Percentiles rank a stretch among this genome's conserved stretches.
Conservation (phyloP, 495 filamentous ascomycete genomes). For the Penicillium taxi region DNA sequence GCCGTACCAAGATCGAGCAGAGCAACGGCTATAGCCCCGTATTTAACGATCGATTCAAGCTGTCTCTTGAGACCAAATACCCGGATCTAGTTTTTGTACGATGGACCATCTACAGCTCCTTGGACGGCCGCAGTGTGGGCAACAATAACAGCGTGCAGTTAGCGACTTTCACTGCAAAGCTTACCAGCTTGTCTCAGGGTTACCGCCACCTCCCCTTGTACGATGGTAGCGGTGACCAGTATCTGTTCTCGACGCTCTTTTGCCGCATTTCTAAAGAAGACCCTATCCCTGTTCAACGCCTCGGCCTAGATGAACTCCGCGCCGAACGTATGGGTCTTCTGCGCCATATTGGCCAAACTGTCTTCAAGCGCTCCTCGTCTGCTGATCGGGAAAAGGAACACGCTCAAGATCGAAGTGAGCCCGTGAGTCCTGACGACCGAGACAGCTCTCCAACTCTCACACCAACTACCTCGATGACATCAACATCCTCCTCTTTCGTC, state of each 20-base stretch:
- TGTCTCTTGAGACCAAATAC: slow-evolving; percentile 80
- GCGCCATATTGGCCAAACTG: slow-evolving; percentile 40
- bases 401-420: slow-evolving; percentile 26
- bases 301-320: slow-evolving; percentile 41
- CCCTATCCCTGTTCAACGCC: slow-evolving; percentile 40
- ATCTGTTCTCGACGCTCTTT: slow-evolving; percentile 90
- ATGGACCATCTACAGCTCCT: slow-evolving; percentile 80
- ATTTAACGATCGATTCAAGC: slow-evolving; percentile 66
- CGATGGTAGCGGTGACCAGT: slow-evolving; percentile 80
- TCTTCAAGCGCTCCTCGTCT: slow-evolving; percentile 45
- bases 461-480: slow-evolving; percentile 33
- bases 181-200: slow-evolving; percentile 82
- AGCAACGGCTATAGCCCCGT: slow-evolving; percentile 89
- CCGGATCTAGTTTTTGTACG: slow-evolving; percentile 90
- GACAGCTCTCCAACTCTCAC: slow-evolving; percentile 33
- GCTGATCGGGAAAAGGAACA: slow-evolving; percentile 37
- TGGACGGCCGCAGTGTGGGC: slow-evolving; percentile 55
- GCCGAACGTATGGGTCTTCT: slow-evolving; percentile 45
- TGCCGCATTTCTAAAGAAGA: slow-evolving; percentile 69
- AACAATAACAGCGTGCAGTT: slow-evolving; percentile 58
- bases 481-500: slow-evolving; percentile 31
- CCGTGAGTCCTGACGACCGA: slow-evolving; percentile 27
- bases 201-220: slow-evolving; percentile 94
- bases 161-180: slow-evolving; percentile 86
- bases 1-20: slow-evolving; percentile 65